Evolutionary conservation across 192 early-diverging fungal genomes (phyloP), one percentile per base, ranked within the genome.

Genomic region (Podila verticillata): DNA sequence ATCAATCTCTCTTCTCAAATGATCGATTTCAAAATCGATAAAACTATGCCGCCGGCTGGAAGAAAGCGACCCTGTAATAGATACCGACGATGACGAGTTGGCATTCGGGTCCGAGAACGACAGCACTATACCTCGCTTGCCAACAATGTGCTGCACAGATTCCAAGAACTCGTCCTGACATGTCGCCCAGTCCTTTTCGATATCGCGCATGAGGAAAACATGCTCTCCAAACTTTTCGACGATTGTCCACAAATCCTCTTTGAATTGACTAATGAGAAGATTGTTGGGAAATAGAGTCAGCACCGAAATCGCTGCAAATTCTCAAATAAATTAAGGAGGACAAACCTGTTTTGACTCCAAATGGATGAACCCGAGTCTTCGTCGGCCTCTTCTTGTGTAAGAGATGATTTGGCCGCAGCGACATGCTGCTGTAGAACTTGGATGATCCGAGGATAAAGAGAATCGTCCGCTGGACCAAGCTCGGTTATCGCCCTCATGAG

Each of bases 181-280:
- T 22, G 54, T 60, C 17, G 58, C 65, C 83, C 83, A 84, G 24
- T 84, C 83, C 56, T 84, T 69, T 57, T 81, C 69, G 13, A 81
- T 54, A 44, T 84, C 66, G 5, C 69, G 65, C 57, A 81, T 73
- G 57, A 61, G 68, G 19, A 71, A 75, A 26, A 84, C 66, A 30
- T 68, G 72, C 20, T 84, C 82, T 12, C 84, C 69, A 81, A 89
- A 88, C 24, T 78, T 70, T 44, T 78, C 73, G 4, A 87, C 68
- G 19, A 89, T 79, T 15, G 84, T 85, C 87, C 86, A 89, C 4
- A 85, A 68, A 77, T 89, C 86, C 29, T 81, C 70, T 20, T 73
- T 75, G 67, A 82, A 73, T 56, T 71, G 73, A 12, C 82, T 84
- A 72, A 57, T 48, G 5, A 24, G 13, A 22, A 24, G 20, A 8